Conservation (phyloP, 1,284 basidiomycete genomes). For the Neonothopanus nambi region DNA sequence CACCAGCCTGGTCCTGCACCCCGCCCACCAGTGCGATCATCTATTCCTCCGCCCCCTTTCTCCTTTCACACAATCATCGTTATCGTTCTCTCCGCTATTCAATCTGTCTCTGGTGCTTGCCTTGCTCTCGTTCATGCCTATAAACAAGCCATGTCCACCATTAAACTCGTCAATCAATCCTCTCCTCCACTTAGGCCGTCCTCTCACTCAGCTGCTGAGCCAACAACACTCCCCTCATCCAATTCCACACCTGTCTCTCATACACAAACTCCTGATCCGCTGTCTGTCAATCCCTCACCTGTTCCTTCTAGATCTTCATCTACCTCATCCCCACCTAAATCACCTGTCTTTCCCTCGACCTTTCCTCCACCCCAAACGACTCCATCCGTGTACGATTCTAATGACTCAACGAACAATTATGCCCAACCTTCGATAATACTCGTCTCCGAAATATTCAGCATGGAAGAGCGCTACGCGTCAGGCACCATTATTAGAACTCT, state of each 20-base stretch:
- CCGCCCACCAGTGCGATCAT: slow-evolving; percentile 22
- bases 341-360: slow-evolving; percentile 14
- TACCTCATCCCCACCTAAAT: slow-evolving; percentile 14
- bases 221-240: slow-evolving; percentile 13
- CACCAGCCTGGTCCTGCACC: slow-evolving; percentile 33
- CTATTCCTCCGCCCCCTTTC: slow-evolving; percentile 33
- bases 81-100: slow-evolving; percentile 68
- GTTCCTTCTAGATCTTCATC: slow-evolving; percentile 17
- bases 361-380: slow-evolving; percentile 2
- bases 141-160: slow-evolving; percentile 60
- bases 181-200: slow-evolving; percentile 23
- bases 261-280: slow-evolving; percentile 6
- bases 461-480: slow-evolving; percentile 46
- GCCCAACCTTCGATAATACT: slow-evolving; percentile 41
- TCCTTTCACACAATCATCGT: slow-evolving; percentile 66
- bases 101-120: slow-evolving; percentile 66
- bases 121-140: slow-evolving; percentile 68
- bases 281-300: slow-evolving; percentile 2
- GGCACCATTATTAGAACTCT: slow-evolving; percentile 39
- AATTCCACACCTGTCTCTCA: slow-evolving; percentile 22
- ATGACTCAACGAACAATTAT: slow-evolving; percentile 28
- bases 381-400: slow-evolving; percentile 6
- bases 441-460: slow-evolving; percentile 49
- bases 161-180: slow-evolving; percentile 63
- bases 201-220: neutral